phyloP scores from a whole-genome alignment of 169 alveolate species.

The Amoebophrya sp. region DNA sequence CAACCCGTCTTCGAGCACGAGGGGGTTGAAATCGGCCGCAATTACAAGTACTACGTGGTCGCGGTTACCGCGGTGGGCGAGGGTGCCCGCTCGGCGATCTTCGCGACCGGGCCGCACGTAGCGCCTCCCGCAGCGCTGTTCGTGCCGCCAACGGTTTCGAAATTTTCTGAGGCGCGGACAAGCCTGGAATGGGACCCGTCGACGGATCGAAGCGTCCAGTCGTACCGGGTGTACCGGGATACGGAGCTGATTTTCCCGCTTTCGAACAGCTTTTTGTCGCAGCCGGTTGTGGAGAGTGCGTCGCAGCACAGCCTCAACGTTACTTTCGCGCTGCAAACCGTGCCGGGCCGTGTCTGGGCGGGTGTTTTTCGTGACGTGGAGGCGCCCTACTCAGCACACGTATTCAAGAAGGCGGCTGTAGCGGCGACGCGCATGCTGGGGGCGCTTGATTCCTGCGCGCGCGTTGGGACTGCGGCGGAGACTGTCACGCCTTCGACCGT shows the following conservation, averaged over 20 bases:
- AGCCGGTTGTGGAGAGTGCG: background rate
- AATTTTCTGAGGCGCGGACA: background rate
- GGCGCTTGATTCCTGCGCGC: no score
- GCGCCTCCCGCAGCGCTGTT: background rate
- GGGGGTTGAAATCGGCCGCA: background rate
- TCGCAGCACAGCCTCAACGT: background rate
- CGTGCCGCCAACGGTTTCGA: background rate
- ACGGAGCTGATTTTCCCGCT: constrained; percentile 8
- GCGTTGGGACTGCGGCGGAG: no score
- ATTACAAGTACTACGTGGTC: background rate
- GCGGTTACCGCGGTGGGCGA: background rate
- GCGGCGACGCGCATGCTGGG: no score
- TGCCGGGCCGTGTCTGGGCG: background rate
- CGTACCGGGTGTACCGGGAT: constrained; percentile 9
- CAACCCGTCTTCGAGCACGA: background rate
- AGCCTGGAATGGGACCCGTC: background rate
- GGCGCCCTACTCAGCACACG: background rate
- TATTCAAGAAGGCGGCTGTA: background rate
- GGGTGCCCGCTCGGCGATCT: background rate
- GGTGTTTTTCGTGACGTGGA: background rate
- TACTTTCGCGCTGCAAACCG: background rate
- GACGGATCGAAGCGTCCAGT: background rate
- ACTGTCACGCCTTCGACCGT: no score
- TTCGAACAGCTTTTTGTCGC: background rate
- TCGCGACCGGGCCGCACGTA: background rate